Conservation (phyloP, 495 filamentous ascomycete species). For the Xylaria flabelliformis region DNA sequence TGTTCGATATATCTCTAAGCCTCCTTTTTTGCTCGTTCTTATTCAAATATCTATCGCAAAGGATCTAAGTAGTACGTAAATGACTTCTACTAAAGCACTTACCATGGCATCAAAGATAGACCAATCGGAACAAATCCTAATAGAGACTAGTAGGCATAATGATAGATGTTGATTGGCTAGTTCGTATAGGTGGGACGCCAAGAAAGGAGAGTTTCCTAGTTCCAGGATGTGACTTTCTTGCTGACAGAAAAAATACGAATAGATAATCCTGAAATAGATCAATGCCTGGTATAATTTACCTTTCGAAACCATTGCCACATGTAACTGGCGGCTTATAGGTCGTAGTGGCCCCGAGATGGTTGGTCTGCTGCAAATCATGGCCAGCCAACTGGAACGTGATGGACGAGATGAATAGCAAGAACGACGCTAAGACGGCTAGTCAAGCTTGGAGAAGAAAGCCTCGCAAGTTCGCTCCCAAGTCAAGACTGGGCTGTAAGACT, state of each 20-base stretch:
- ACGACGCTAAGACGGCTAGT: conserved; percentile 25
- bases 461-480: conserved; percentile 46
- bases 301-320: background rate
- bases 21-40: background rate
- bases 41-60: background rate
- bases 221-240: no score
- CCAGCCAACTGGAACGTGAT: conserved; percentile 13
- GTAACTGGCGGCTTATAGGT: background rate
- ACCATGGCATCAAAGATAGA: background rate
- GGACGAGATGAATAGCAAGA: conserved; percentile 2
- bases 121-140: conserved; percentile 26
- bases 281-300: background rate
- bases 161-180: background rate
- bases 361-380: conserved; percentile 12
- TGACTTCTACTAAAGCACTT: background rate
- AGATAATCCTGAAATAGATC: background rate
- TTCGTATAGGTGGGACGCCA: background rate
- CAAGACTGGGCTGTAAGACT: conserved; percentile 45
- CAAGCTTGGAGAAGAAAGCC: conserved; percentile 43
- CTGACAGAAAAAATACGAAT: background rate
- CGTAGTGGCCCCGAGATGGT: background rate
- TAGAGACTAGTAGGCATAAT: conserved; percentile 28
- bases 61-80: background rate
- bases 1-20: background rate
- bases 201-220: background rate